Evolutionary conservation across 2,329 filamentous ascomycete genomes (phyloP).

Genomic region (Tolypocladium amazonense): DNA sequence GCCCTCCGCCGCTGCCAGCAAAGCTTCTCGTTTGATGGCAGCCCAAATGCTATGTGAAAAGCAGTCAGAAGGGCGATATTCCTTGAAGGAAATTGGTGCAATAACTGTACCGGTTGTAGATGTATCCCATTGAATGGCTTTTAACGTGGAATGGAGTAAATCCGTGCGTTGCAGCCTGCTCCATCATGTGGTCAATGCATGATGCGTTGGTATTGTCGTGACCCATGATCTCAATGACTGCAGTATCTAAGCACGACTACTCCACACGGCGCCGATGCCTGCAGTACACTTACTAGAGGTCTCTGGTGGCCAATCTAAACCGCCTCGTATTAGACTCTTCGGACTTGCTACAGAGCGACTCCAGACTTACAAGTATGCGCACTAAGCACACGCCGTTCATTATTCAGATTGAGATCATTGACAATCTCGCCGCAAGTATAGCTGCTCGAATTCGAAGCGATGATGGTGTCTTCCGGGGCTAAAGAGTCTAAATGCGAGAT

Average conservation of each 20-base stretch:
- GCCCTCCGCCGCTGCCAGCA: constrained; percentile 18
- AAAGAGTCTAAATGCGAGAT: constrained; percentile 27
- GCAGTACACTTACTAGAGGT: constrained; percentile 11
- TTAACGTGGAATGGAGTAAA: constrained; percentile 20
- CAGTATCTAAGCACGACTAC: neutral
- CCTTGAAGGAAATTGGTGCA: neutral
- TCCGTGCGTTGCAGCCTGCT: constrained; percentile 13
- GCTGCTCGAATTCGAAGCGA: constrained; percentile 37
- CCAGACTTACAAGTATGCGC: constrained; percentile 28
- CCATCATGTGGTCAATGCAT: constrained; percentile 12
- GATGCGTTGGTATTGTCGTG: constrained; percentile 13
- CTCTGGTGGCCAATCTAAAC: constrained; percentile 20
- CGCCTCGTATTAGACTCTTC: too few relatives aligned
- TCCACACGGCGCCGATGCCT: rapidly evolving
- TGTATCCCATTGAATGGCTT: constrained; percentile 18
- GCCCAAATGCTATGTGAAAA: constrained; percentile 16
- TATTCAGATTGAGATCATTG: constrained; percentile 20
- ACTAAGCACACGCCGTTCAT: constrained; percentile 26
- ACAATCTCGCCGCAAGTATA: constrained; percentile 33
- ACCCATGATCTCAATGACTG: constrained; percentile 21
- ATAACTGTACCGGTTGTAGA: constrained; percentile 15
- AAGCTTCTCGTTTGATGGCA: constrained; percentile 19
- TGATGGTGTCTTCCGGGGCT: constrained; percentile 22
- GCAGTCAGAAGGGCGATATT: neutral
- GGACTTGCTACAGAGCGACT: neutral